These are phyloP conservation scores for Dorcoceras hygrometricum DNA, from an alignment of 257 asterid genomes.

Conservation along the genomic window DNA sequence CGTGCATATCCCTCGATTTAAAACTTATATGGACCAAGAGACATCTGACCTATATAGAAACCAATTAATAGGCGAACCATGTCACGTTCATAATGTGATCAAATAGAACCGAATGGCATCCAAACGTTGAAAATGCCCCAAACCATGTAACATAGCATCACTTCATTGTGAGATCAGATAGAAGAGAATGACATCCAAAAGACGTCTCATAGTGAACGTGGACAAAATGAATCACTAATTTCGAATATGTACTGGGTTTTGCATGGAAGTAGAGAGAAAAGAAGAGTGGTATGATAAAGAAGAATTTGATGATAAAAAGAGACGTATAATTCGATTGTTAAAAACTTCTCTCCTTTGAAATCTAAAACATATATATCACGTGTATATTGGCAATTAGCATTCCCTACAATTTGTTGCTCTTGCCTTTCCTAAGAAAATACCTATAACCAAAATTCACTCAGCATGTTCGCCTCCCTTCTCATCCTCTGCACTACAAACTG, in stretches of 20 bases:
- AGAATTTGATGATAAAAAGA: too few relatives aligned
- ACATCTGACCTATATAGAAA: too few relatives aligned
- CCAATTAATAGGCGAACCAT: too few relatives aligned
- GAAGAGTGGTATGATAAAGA: neutral
- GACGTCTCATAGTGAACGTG: neutral
- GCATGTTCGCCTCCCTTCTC: neutral
- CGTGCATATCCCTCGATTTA: too few relatives aligned
- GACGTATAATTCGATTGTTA: neutral
- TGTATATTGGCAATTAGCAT: neutral
- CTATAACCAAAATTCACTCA: neutral
- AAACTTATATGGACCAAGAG: too few relatives aligned
- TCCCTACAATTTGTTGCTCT: neutral
- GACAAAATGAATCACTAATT: too few relatives aligned
- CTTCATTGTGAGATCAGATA: neutral
- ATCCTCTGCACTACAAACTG: neutral
- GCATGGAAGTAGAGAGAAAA: too few relatives aligned
- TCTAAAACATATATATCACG: neutral
- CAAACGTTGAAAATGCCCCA: too few relatives aligned
- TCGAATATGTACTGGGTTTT: too few relatives aligned
- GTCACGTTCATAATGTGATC: too few relatives aligned
- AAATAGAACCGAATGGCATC: too few relatives aligned
- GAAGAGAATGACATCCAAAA: neutral
- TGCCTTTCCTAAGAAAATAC: neutral
- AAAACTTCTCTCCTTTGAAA: neutral
- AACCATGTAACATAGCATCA: too few relatives aligned